Evolutionary conservation across 2,329 filamentous ascomycete genomes (phyloP).

Genomic region (Fusarium buharicum): DNA sequence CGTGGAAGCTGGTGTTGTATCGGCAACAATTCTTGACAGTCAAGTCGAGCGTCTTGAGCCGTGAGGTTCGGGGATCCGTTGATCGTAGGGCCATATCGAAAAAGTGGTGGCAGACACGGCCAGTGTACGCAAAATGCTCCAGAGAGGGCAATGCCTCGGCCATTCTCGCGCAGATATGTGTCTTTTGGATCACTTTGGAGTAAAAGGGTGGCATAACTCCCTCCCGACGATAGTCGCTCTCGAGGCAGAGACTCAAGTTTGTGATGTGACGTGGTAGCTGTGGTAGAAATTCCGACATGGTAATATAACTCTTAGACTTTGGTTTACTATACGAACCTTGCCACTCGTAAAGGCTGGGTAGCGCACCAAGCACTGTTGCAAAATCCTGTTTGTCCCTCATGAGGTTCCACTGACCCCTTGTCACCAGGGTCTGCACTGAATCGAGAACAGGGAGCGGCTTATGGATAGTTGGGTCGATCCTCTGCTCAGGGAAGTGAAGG

Average conservation of each 20-base stretch:
- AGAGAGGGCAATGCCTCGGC: conserved; percentile 69
- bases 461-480: conserved; percentile 36
- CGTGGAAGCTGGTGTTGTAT: conserved; percentile 63
- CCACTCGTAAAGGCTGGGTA: conserved; percentile 74
- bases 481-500: conserved; percentile 47
- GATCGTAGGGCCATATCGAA: conserved; percentile 68
- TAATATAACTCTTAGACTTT: conserved; percentile 78
- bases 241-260: conserved; percentile 74
- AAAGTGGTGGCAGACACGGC: conserved; percentile 75
- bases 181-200: conserved; percentile 65
- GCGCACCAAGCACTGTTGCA: conserved; percentile 66
- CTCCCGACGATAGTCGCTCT: conserved; percentile 77
- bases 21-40: conserved; percentile 81
- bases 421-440: conserved; percentile 73
- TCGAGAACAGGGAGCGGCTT: conserved; percentile 59
- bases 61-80: conserved; percentile 59
- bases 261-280: conserved; percentile 67
- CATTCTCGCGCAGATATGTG: conserved; percentile 73
- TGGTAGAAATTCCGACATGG: conserved; percentile 71
- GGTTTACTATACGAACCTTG: conserved; percentile 75
- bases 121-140: conserved; percentile 77
- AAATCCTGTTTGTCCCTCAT: conserved; percentile 73
- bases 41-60: conserved; percentile 74
- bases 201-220: conserved; percentile 69
- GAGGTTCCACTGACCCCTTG: conserved; percentile 81